These are phyloP conservation scores for Fallopia convolvulus DNA, from an alignment of 148 eudicot species.

Conservation along the genomic window DNA sequence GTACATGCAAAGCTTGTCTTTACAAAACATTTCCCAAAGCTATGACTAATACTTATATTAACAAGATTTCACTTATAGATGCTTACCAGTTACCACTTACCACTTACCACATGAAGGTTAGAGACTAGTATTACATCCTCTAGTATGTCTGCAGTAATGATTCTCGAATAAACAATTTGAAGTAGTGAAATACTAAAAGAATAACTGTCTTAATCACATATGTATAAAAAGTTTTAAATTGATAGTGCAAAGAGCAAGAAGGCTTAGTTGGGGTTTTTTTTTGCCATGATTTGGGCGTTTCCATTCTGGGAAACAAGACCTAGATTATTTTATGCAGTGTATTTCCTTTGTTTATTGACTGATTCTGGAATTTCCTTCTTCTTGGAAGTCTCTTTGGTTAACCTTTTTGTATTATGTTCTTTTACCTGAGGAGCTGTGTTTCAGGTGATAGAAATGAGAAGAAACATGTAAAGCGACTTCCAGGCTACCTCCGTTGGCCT, in stretches of 20 bases:
- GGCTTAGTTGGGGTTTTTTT: not conserved
- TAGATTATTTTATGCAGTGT: not conserved
- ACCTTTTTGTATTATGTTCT: not conserved
- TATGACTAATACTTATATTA: not conserved
- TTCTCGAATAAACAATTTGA: not conserved
- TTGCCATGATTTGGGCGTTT: not conserved
- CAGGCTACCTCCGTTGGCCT: conserved; percentile 89
- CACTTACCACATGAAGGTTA: not conserved
- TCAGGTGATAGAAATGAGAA: conserved; percentile 46
- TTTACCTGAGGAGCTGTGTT: conserved; percentile 13
- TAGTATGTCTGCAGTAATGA: not conserved
- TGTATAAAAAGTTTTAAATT: not conserved
- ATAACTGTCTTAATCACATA: not conserved
- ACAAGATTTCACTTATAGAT: not conserved
- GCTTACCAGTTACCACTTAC: not conserved
- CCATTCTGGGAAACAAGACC: not conserved
- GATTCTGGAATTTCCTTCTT: not conserved
- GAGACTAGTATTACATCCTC: not conserved
- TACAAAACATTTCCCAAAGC: not conserved
- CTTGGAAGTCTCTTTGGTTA: not conserved
- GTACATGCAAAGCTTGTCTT: not conserved
- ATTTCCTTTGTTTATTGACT: not conserved
- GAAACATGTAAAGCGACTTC: conserved; percentile 42
- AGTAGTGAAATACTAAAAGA: not conserved
- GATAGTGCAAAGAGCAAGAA: not conserved